Conservation (phyloP, 768 basidiomycete genomes). For the Brasilioporus rufonigricans region DNA sequence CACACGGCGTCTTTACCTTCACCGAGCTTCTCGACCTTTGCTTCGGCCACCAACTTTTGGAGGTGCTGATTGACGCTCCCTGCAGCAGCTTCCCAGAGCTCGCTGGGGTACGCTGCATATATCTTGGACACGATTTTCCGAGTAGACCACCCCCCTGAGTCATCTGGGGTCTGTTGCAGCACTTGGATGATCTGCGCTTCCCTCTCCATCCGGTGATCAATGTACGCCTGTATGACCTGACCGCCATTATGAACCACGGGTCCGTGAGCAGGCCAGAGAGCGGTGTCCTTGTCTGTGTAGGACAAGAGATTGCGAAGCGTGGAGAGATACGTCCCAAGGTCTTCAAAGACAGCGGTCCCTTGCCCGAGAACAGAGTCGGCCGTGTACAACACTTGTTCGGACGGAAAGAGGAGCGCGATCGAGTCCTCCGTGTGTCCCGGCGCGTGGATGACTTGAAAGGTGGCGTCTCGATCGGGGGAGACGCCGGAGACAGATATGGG, state of each 20-base stretch:
- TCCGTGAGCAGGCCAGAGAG: constrained; percentile 89
- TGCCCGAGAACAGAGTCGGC: constrained; percentile 91
- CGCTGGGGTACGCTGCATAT: constrained; percentile 70
- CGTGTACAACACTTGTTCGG: constrained; percentile 79
- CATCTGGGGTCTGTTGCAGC: constrained; percentile 36
- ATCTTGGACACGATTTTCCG: constrained; percentile 63
- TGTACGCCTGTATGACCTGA: constrained; percentile 65
- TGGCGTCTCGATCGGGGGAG: constrained; percentile 1
- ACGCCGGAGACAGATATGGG: constrained; percentile 23
- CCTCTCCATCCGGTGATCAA: constrained; percentile 75
- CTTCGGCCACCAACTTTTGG: constrained; percentile 67
- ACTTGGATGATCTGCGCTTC: constrained; percentile 73
- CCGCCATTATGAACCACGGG: constrained; percentile 66
- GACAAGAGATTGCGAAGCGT: constrained; percentile 59
- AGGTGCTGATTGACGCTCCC: constrained; percentile 68
- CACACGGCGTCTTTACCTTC: constrained; percentile 52
- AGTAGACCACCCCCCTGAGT: constrained; percentile 47
- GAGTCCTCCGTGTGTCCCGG: constrained; percentile 93
- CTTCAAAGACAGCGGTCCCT: constrained; percentile 87
- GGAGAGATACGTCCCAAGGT: constrained; percentile 66
- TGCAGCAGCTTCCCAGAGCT: constrained; percentile 72
- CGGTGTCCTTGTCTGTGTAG: constrained; percentile 40
- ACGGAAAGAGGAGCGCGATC: constrained; percentile 65
- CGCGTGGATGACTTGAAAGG: constrained; percentile 70
- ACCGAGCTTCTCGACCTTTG: constrained; percentile 46